Evolutionary conservation across 2,329 filamentous ascomycete species (phyloP).

Genomic region (Botrytis fabae): DNA sequence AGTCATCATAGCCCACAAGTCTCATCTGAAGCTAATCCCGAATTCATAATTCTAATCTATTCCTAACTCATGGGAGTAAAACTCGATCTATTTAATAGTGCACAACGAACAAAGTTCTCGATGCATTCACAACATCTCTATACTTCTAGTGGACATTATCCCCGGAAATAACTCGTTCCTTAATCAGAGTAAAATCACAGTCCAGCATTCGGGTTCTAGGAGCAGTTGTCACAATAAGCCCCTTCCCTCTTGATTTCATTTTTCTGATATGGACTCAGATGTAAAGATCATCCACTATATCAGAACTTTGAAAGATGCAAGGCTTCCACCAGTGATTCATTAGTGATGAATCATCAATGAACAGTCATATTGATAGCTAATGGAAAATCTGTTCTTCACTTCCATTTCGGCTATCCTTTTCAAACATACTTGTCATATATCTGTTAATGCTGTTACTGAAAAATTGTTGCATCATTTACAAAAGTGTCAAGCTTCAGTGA

Average conservation of each 20-base stretch:
- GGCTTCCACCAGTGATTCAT: not conserved
- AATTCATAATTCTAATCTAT: no score
- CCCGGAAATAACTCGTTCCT: not conserved
- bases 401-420: not conserved
- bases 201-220: not conserved
- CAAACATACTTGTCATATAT: not conserved
- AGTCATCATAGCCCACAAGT: not conserved
- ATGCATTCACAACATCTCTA: not conserved
- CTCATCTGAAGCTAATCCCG: not conserved
- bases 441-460: not conserved
- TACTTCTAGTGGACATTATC: not conserved
- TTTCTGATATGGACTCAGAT: not conserved
- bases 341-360: not conserved
- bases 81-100: not conserved
- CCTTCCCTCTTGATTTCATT: not conserved
- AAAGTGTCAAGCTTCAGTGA: not conserved
- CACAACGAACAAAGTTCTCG: not conserved
- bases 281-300: not conserved
- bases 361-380: not conserved
- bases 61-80: not conserved
- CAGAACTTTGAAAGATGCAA: not conserved
- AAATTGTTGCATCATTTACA: accelerated
- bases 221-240: not conserved
- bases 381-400: not conserved
- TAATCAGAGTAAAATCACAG: not conserved